Evolutionary conservation across 2,329 filamentous ascomycete species (phyloP).

Genomic region (Monosporascus sp.): DNA sequence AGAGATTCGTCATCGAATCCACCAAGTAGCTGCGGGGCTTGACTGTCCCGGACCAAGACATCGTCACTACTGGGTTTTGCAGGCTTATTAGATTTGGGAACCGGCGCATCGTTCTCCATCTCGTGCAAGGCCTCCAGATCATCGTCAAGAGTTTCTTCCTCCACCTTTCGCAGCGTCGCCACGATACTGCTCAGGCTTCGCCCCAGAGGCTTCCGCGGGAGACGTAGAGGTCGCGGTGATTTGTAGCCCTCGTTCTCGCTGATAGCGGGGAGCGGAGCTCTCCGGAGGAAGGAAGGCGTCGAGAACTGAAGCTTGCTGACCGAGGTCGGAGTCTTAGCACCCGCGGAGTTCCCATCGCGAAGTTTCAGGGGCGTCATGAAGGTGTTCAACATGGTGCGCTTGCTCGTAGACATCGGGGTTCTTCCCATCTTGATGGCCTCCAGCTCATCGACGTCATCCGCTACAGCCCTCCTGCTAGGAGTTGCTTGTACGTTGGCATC

Average conservation of each 20-base stretch:
- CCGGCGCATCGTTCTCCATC: conserved; percentile 48
- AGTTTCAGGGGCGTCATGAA: conserved; percentile 62
- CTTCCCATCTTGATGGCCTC: conserved; percentile 31
- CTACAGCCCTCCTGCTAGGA: conserved; percentile 37
- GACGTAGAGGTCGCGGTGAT: conserved; percentile 42
- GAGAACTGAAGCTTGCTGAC: conserved; percentile 55
- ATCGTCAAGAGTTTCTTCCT: conserved; percentile 66
- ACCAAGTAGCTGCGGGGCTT: conserved; percentile 42
- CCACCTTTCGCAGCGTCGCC: conserved; percentile 61
- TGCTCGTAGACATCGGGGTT: conserved; percentile 53
- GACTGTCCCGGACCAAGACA: conserved; percentile 40
- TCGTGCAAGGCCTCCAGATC: conserved; percentile 71
- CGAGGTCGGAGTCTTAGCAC: conserved; percentile 41
- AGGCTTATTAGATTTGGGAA: conserved; percentile 7
- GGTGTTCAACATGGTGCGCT: conserved; percentile 54
- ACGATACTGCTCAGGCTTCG: conserved; percentile 71
- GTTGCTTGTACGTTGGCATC: conserved; percentile 32
- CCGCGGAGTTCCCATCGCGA: conserved; percentile 31
- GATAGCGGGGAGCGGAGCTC: conserved; percentile 45
- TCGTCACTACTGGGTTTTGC: conserved; percentile 17
- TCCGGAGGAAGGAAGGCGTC: conserved; percentile 66
- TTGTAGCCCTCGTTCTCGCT: conserved; percentile 50
- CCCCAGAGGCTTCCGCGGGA: conserved; percentile 57
- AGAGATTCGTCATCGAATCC: conserved; percentile 59
- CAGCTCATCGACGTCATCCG: conserved; percentile 21